phyloP scores from a whole-genome alignment of 768 basidiomycete species.

The Agaricus bisporus region DNA sequence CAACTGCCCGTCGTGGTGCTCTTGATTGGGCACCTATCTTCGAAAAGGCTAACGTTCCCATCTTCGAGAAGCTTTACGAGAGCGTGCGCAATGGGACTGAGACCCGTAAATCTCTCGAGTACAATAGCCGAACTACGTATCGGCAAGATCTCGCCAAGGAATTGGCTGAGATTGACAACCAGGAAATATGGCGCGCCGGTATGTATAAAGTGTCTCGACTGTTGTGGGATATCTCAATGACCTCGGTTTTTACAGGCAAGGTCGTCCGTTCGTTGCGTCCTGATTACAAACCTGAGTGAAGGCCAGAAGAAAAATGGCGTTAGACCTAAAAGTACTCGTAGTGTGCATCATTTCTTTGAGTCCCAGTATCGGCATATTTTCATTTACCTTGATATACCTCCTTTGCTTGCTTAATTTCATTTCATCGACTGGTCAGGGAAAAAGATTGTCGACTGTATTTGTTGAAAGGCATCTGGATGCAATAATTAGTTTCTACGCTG shows the following conservation, averaged over 20 bases:
- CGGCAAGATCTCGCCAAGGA: conserved; percentile 90
- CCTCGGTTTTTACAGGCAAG: conserved; percentile 55
- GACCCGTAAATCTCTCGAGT: conserved; percentile 95
- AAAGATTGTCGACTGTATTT: too few relatives aligned
- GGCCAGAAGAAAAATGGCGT: neutral
- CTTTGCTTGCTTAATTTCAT: neutral
- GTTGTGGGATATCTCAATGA: neutral
- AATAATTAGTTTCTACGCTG: too few relatives aligned
- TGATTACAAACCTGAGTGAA: conserved; percentile 63
- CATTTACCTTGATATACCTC: neutral
- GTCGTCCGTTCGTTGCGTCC: conserved; percentile 85
- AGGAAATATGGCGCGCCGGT: conserved; percentile 98
- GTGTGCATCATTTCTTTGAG: neutral
- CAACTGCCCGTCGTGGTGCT: conserved; percentile 97
- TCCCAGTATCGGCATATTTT: neutral
- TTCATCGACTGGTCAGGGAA: neutral
- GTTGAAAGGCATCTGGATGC: too few relatives aligned
- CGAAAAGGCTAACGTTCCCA: conserved; percentile 88
- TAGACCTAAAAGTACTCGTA: conserved; percentile 2
- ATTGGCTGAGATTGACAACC: conserved; percentile 90
- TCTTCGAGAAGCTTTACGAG: conserved; percentile 94
- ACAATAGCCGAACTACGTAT: conserved; percentile 90
- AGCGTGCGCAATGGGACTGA: conserved; percentile 94
- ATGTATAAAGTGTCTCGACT: conserved; percentile 18
- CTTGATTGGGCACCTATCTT: conserved; percentile 99